Evolutionary conservation across 176 grass and related monocot genomes (phyloP).

Genomic region (Zizania latifolia): DNA sequence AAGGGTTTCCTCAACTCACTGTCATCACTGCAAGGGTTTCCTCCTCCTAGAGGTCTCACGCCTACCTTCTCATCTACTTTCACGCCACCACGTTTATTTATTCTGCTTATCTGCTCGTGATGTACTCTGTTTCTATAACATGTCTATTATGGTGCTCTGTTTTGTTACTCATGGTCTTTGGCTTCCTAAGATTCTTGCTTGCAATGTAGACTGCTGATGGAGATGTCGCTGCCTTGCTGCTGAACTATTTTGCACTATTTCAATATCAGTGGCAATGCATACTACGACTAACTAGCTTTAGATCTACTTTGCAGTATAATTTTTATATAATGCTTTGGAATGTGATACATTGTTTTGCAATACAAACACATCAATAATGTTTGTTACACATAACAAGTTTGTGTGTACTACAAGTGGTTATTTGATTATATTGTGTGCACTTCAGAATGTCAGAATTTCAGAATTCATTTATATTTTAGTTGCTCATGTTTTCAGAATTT

Average conservation of each 20-base stretch:
- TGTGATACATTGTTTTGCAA: neutral
- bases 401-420: neutral
- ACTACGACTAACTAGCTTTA: too few species aligned
- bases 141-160: neutral
- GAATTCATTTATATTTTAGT: too few species aligned
- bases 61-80: too few species aligned
- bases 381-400: neutral
- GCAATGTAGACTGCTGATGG: conserved; percentile 17
- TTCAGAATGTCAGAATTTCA: neutral
- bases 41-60: too few species aligned
- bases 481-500: too few species aligned
- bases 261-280: too few species aligned
- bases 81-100: too few species aligned
- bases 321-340: neutral
- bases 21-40: too few species aligned
- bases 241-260: too few species aligned
- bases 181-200: neutral
- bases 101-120: too few species aligned
- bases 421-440: neutral
- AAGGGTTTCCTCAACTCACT: too few species aligned
- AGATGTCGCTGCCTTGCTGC: neutral
- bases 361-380: neutral
- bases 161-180: conserved; percentile 9
- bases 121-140: conserved; percentile 11
- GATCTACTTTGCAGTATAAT: too few species aligned